Conservation (phyloP, 106 monocot genomes). For the Apostasia ramifera region DNA sequence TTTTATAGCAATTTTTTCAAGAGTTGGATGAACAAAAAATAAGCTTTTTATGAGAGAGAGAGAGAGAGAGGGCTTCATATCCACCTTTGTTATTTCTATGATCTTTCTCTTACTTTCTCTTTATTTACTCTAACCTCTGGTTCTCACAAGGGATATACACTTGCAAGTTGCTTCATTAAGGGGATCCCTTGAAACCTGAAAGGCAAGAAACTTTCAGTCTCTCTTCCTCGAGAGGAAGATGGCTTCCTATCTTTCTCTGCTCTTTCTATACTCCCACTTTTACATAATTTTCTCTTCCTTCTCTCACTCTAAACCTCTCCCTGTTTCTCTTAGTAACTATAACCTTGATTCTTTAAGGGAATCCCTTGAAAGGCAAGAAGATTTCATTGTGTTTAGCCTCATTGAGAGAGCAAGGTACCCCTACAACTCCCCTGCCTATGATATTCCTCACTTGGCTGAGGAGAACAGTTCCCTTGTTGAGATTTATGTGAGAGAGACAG, state of each 20-base stretch:
- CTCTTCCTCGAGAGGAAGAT: not conserved
- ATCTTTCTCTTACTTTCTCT: too few relatives aligned
- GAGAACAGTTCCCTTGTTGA: constrained; percentile 23
- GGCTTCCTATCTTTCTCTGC: not conserved
- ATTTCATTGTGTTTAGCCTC: constrained; percentile 65
- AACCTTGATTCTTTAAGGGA: constrained; percentile 51
- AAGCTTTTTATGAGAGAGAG: too few relatives aligned
- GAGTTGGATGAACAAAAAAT: too few relatives aligned
- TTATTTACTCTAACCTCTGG: too few relatives aligned
- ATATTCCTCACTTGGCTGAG: constrained; percentile 2
- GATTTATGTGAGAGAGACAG: constrained; percentile 42
- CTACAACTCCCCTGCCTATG: constrained; percentile 33
- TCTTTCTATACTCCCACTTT: not conserved
- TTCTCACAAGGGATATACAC: too few relatives aligned
- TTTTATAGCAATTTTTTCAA: too few relatives aligned
- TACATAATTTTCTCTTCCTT: constrained; percentile 1
- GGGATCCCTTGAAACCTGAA: too few relatives aligned
- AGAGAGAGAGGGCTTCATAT: too few relatives aligned
- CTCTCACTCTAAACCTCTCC: not conserved
- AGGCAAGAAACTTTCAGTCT: too few relatives aligned
- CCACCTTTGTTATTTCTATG: too few relatives aligned
- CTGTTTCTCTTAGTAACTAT: not conserved
- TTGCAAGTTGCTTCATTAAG: too few relatives aligned
- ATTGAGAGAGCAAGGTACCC: constrained; percentile 57
- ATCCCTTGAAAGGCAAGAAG: constrained; percentile 48